Percentiles rank a stretch among this genome's conserved stretches.
phyloP scores from a whole-genome alignment of 306 rosid species.

The Vachellia pachyceras region DNA sequence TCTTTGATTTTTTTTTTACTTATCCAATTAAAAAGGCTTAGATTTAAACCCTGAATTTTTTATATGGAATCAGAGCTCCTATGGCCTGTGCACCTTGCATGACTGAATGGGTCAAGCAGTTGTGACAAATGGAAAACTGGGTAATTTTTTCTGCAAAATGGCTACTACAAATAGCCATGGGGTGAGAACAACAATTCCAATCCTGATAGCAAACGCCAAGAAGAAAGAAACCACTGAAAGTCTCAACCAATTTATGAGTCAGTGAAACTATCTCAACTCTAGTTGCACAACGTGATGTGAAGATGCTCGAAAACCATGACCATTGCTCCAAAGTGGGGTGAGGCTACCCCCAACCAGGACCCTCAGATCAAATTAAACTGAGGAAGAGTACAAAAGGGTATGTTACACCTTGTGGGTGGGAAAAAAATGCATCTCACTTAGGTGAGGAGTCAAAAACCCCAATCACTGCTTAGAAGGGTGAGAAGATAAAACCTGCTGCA shows the following conservation, averaged over 20 bases:
- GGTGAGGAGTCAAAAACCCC: too few species aligned
- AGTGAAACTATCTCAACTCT: neutral
- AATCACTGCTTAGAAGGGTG: neutral
- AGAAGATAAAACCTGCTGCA: neutral
- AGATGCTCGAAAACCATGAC: neutral
- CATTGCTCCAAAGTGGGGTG: neutral
- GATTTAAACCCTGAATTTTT: neutral
- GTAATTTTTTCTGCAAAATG: neutral
- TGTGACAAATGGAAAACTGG: neutral
- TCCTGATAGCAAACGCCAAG: neutral
- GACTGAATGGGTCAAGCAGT: neutral
- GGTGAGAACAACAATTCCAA: neutral
- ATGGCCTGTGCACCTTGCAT: neutral
- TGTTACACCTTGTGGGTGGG: neutral
- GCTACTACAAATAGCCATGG: neutral
- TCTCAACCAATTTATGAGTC: neutral
- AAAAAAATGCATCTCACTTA: neutral
- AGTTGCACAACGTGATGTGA: neutral
- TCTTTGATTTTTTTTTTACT: neutral
- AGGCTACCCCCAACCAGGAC: neutral
- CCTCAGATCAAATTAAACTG: neutral
- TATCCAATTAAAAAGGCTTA: neutral
- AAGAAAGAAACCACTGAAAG: neutral
- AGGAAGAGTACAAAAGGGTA: neutral
- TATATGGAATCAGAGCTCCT: neutral